Evolutionary conservation across 192 early-diverging fungal genomes (phyloP).

Genomic region (Kappamyces sp.): DNA sequence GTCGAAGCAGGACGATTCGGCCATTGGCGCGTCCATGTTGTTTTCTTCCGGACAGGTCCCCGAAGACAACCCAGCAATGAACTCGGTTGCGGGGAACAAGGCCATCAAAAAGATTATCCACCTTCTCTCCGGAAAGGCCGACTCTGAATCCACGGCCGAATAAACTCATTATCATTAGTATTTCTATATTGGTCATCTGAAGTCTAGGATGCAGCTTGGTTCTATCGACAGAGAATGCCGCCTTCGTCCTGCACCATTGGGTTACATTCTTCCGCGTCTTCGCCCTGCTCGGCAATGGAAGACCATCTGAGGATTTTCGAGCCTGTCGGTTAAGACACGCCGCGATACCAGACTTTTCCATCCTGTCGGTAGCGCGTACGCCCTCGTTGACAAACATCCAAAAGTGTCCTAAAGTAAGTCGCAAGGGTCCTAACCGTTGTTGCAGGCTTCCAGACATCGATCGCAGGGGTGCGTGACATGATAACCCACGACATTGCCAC

Average conservation of each 20-base stretch:
- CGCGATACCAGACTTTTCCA: neutral
- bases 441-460: constrained; percentile 50
- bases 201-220: too few species aligned
- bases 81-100: neutral
- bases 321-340: constrained; percentile 7
- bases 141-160: too few species aligned
- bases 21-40: constrained; percentile 4
- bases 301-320: constrained; percentile 30
- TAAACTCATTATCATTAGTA: too few species aligned
- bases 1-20: constrained; percentile 18
- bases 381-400: constrained; percentile 49
- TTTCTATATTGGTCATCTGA: too few species aligned
- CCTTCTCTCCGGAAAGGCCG: too few species aligned
- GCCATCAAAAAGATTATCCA: constrained; percentile 8
- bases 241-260: too few species aligned
- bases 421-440: constrained; percentile 41
- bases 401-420: constrained; percentile 35
- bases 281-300: constrained; percentile 3
- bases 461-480: constrained; percentile 55
- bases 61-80: neutral
- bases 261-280: too few species aligned
- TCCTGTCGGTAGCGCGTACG: constrained; percentile 35
- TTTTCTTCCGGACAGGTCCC: constrained; percentile 7
- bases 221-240: too few species aligned
- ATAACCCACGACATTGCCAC: constrained; percentile 56